Evolutionary conservation across 495 filamentous ascomycete genomes (phyloP).

Genomic region (Penicillium macrosclerotiorum): DNA sequence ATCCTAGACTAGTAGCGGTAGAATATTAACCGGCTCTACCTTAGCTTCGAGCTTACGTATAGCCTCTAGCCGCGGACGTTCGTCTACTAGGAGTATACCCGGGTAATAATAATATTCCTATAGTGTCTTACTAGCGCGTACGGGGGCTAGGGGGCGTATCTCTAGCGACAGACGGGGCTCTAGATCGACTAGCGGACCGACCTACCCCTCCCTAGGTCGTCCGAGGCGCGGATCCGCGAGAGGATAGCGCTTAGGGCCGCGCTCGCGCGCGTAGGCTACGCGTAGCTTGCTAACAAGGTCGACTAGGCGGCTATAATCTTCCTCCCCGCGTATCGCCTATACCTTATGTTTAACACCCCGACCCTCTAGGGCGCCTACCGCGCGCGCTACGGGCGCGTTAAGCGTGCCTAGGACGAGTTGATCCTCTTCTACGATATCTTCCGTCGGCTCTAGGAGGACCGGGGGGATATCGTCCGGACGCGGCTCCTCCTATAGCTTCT

Average conservation of each 20-base stretch:
- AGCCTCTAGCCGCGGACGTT: not conserved
- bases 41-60: constrained; percentile 4
- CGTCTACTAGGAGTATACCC: constrained; percentile 2
- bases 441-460: not conserved
- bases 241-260: not conserved
- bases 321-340: not conserved
- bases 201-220: not conserved
- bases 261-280: not conserved
- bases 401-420: not conserved
- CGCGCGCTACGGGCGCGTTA: not conserved
- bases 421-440: not conserved
- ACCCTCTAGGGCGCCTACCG: not conserved
- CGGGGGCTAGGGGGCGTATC: not conserved
- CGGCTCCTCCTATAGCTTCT: not conserved
- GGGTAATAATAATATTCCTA: constrained; percentile 6
- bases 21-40: constrained; percentile 8
- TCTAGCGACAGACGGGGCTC: not conserved
- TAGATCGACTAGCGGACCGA: not conserved
- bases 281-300: not conserved
- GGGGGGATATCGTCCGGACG: not conserved
- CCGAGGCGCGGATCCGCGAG: not conserved
- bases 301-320: not conserved
- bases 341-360: not conserved
- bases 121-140: not conserved
- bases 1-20: not conserved